A percentile compares a stretch with the other conserved stretches of the same genome.
Conservation (phyloP, 2,329 filamentous ascomycete species). For the Microcera coccophila region DNA sequence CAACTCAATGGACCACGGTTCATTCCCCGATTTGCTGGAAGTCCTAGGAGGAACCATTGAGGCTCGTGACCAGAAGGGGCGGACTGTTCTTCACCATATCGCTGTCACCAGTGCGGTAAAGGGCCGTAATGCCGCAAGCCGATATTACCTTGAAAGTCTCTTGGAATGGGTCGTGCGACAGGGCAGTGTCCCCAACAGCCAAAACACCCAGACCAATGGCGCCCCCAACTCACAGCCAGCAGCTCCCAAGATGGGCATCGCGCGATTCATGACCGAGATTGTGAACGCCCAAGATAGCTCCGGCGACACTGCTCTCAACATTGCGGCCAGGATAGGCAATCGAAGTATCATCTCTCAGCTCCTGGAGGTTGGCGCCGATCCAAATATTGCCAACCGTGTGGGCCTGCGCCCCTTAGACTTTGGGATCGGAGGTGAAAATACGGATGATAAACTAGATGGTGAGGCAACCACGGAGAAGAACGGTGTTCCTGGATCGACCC, state of each 20-base stretch:
- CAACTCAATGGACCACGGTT: constrained; percentile 87
- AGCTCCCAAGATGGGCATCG: constrained; percentile 73
- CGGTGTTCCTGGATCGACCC: constrained; percentile 43
- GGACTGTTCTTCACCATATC: constrained; percentile 94
- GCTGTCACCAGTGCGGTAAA: constrained; percentile 94
- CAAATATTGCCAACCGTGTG: constrained; percentile 85
- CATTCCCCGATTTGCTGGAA: constrained; percentile 86
- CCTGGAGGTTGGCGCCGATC: constrained; percentile 89
- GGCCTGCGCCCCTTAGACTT: constrained; percentile 91
- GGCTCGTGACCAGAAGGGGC: constrained; percentile 79
- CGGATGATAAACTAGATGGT: constrained; percentile 43
- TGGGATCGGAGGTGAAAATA: constrained; percentile 70
- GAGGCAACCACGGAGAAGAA: constrained; percentile 43
- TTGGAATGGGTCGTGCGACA: constrained; percentile 92
- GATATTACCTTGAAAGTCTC: constrained; percentile 92
- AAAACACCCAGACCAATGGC: constrained; percentile 35
- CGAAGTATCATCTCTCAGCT: constrained; percentile 94
- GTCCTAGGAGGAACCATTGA: constrained; percentile 87
- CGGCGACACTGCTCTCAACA: constrained; percentile 90
- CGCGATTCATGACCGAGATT: constrained; percentile 93
- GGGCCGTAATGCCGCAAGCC: constrained; percentile 82
- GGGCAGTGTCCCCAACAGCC: constrained; percentile 60
- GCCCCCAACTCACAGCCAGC: constrained; percentile 39
- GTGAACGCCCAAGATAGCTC: constrained; percentile 93
- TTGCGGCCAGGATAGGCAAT: constrained; percentile 89